Conservation (phyloP, 345 rosid species). For the Anastatica hierochuntica region DNA sequence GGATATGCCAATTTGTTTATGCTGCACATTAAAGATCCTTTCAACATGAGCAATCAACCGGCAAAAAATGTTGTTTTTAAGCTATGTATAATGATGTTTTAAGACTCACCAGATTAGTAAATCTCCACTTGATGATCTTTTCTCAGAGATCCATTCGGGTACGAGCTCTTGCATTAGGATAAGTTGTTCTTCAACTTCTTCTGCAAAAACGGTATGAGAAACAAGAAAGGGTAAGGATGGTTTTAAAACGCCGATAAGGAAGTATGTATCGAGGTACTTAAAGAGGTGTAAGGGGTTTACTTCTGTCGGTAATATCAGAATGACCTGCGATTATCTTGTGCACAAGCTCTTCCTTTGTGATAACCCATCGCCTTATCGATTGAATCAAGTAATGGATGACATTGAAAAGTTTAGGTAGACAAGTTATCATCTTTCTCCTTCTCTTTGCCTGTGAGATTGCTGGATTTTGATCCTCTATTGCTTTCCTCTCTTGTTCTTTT, state of each 20-base stretch:
- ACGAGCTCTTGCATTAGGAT: conserved; percentile 57
- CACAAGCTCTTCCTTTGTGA: conserved; percentile 70
- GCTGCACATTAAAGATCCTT: conserved; percentile 30
- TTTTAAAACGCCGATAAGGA: not conserved
- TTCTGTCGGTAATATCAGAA: conserved; percentile 55
- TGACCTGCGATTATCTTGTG: conserved; percentile 52
- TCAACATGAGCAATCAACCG: not conserved
- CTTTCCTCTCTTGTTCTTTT: conserved; percentile 57
- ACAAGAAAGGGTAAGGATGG: not conserved
- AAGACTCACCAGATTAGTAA: conserved; percentile 51
- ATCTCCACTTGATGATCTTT: conserved; percentile 54
- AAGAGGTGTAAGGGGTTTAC: conserved; percentile 29
- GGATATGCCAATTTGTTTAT: conserved; percentile 47
- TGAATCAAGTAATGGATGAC: conserved; percentile 57
- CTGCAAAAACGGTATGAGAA: conserved; percentile 24
- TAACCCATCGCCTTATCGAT: conserved; percentile 50
- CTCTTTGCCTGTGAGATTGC: conserved; percentile 78
- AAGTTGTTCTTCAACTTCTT: conserved; percentile 76
- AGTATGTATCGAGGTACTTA: not conserved
- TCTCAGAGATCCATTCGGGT: conserved; percentile 84
- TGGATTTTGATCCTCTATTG: conserved; percentile 58
- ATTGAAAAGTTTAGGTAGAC: conserved; percentile 74
- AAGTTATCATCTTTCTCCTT: conserved; percentile 48
- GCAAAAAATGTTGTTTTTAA: not conserved
- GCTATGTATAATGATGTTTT: not conserved